Conservation (phyloP, 2,329 filamentous ascomycete species). For the Magnaporthiopsis incrustans region DNA sequence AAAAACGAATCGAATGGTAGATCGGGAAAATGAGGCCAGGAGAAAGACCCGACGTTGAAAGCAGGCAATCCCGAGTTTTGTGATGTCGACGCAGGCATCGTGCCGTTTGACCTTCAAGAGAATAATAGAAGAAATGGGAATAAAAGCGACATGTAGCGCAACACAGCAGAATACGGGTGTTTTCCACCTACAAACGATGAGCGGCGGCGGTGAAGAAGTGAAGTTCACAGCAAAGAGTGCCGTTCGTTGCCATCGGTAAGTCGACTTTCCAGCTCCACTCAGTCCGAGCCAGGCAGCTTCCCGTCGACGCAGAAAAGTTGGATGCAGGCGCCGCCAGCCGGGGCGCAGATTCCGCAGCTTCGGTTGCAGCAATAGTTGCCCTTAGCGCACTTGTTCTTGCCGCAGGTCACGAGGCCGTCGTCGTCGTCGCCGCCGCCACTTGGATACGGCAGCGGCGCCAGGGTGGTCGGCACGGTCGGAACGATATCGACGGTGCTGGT, state of each 20-base stretch:
- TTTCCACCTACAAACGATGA: not conserved
- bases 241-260: not conserved
- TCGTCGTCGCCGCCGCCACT: no score
- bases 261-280: not conserved
- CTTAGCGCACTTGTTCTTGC: constrained; percentile 11
- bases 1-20: not conserved
- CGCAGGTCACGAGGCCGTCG: constrained; percentile 10
- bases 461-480: not conserved
- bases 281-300: not conserved
- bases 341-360: constrained; percentile 17
- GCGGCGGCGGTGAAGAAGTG: not conserved
- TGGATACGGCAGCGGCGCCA: not conserved
- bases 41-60: no score
- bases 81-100: not conserved
- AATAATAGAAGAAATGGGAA: not conserved
- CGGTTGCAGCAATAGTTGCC: constrained; percentile 16
- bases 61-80: not conserved
- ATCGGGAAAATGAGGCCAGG: no score
- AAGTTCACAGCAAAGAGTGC: not conserved
- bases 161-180: not conserved
- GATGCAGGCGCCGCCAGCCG: constrained; percentile 13
- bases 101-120: not conserved
- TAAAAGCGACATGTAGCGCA: not conserved
- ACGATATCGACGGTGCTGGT: not conserved
- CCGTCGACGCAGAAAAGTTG: constrained; percentile 12